Base-by-base conservation (phyloP, 1,139 yeast genomes). In the Candida pseudocylindracea region DNA sequence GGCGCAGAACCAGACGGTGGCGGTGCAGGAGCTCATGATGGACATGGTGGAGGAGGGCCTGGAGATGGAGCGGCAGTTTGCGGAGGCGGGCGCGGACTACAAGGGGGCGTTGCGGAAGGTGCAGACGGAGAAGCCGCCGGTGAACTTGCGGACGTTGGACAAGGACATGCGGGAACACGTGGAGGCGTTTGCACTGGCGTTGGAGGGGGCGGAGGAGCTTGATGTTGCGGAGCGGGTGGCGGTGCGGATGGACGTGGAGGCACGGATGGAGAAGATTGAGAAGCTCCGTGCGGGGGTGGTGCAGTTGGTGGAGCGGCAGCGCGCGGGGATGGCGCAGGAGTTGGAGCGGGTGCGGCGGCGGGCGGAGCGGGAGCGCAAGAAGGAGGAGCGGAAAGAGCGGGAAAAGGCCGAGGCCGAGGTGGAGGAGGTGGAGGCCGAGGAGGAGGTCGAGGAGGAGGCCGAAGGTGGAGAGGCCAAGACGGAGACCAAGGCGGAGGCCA, bases 381-480 rank as follows among this genome's bases (percentile, higher is more conserved):
- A 15, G 20, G 20, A 15, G 20, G 20, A 15, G n/a, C n/a, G n/a
- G 20, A 15, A 15, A 6, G 6, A 6, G 20, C 20, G 20, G 20
- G 20, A 15, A 6, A 15, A 15, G 20, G 20, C 20, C 4, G 56
- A 55, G 33, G 55, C 59, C 37, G 41, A 63, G 30, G 57, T 57
- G 36, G 33, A 45, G 30, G 44, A 51, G 36, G 36, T 55, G 26
- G 36, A 45, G 48, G 31, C 50, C 40, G 40, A 52, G 42, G 54
- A 59, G 2, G 54, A 54, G 10, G 63, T 63, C 29, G 28, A 28
- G 11, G 51, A 50, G 15, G 45, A 58, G 36, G 36, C 35, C 10
- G 42, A 53, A 33, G 46, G 45, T 2, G 49, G 61, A 33, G 61
- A 61, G 27, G 20, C 20, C 20, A 6, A 15, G 6, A 6, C 20